Conservation (phyloP, 768 basidiomycete genomes). For the Boletus insuetus region DNA sequence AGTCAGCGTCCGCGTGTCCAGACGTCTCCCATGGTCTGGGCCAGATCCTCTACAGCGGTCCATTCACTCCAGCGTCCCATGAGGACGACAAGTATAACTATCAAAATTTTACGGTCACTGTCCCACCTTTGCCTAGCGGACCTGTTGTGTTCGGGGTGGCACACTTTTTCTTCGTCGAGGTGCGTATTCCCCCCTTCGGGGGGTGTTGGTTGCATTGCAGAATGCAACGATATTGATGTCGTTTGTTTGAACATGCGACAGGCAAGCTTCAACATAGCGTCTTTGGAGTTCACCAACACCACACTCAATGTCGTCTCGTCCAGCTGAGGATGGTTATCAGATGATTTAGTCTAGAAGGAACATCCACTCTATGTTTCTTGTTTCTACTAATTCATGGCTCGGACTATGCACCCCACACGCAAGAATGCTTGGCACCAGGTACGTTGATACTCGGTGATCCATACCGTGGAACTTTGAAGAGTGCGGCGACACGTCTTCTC, state of each 20-base stretch:
- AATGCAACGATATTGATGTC: too few relatives aligned
- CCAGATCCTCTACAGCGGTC: not conserved
- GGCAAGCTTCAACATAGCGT: not conserved
- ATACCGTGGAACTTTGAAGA: too few relatives aligned
- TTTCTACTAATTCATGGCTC: too few relatives aligned
- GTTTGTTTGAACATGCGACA: not conserved
- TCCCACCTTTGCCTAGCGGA: slow-evolving; percentile 3
- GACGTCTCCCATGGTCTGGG: too few relatives aligned
- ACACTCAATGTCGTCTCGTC: not conserved
- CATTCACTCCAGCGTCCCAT: not conserved
- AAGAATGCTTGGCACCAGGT: too few relatives aligned
- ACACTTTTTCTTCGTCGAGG: slow-evolving; percentile 5
- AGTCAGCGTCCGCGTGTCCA: too few relatives aligned
- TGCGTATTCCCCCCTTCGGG: not conserved
- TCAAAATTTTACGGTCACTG: slow-evolving; percentile 4
- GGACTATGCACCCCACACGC: too few relatives aligned
- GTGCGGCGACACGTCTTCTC: too few relatives aligned
- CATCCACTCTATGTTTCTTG: too few relatives aligned
- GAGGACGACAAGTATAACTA: not conserved
- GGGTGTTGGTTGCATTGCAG: too few relatives aligned
- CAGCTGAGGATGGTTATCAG: not conserved
- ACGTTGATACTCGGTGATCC: too few relatives aligned
- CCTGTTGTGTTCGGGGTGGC: not conserved
- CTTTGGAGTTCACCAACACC: not conserved
- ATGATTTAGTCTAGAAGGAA: too few relatives aligned